These are phyloP conservation scores for Zymoseptoria tritici DNA, from an alignment of 2,329 filamentous ascomycete genomes.

Conservation along the genomic window DNA sequence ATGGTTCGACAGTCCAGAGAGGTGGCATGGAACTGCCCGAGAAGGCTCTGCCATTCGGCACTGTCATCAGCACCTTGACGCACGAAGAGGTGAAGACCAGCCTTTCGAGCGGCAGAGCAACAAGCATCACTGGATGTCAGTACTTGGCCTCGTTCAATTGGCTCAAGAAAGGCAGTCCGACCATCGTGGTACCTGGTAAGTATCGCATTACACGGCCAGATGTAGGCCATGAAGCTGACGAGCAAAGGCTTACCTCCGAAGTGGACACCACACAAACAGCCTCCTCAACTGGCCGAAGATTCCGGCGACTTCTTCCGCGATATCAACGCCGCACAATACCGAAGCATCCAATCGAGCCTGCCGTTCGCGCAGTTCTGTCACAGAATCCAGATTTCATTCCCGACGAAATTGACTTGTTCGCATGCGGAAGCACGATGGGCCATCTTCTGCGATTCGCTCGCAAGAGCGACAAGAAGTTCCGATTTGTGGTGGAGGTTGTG, in stretches of 20 bases:
- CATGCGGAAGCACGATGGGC: slow-evolving; percentile 54
- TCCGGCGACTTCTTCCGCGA: slow-evolving; percentile 47
- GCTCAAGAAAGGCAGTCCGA: slow-evolving; percentile 32
- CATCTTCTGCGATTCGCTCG: slow-evolving; percentile 53
- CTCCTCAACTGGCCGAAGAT: slow-evolving; percentile 38
- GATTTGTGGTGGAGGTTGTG: slow-evolving; percentile 52
- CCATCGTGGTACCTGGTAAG: slow-evolving; percentile 42
- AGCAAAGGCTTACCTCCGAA: slow-evolving; percentile 42
- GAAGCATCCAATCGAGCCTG: slow-evolving; percentile 45
- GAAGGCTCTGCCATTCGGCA: not conserved
- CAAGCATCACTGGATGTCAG: slow-evolving; percentile 15
- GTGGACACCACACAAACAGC: slow-evolving; percentile 41
- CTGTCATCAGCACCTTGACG: not conserved
- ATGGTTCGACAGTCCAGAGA: not conserved
- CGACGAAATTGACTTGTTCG: slow-evolving; percentile 47
- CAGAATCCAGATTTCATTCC: slow-evolving; percentile 32
- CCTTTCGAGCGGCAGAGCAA: not conserved
- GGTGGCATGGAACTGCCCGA: not conserved
- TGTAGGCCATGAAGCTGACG: slow-evolving; percentile 4
- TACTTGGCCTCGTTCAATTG: slow-evolving; percentile 49
- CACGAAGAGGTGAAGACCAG: not conserved
- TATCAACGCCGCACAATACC: slow-evolving; percentile 47
- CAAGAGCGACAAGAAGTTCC: slow-evolving; percentile 43
- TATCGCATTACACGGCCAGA: not conserved
- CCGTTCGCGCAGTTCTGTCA: slow-evolving; percentile 38